These are phyloP conservation scores for Paecilomyces variotii DNA, from an alignment of 2,329 filamentous ascomycete genomes.

Conservation along the genomic window DNA sequence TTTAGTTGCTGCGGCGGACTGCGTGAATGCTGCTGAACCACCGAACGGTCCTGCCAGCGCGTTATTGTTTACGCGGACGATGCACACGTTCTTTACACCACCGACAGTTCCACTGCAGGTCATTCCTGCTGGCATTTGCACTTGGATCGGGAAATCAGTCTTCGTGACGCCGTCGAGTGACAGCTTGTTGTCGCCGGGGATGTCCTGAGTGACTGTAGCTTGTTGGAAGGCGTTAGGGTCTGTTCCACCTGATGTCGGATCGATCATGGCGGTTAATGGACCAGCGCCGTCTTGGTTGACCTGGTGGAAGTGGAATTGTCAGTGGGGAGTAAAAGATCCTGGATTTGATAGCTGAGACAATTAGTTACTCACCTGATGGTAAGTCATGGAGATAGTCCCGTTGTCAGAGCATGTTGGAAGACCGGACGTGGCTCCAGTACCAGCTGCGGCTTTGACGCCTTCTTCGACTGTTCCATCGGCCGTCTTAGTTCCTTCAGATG, in stretches of 20 bases:
- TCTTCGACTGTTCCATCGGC: conserved; percentile 41
- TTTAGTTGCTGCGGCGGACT: conserved; percentile 22
- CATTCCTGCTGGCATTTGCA: conserved; percentile 61
- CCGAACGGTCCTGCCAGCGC: conserved; percentile 59
- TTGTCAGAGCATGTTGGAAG: conserved; percentile 55
- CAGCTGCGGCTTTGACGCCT: conserved; percentile 47
- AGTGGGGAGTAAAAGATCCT: neutral
- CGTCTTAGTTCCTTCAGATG: conserved; percentile 41
- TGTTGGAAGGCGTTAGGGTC: conserved; percentile 53
- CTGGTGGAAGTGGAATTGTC: conserved; percentile 1
- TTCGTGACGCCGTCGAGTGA: conserved; percentile 50
- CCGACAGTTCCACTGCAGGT: conserved; percentile 54
- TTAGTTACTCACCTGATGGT: conserved; percentile 43
- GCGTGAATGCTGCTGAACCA: conserved; percentile 58
- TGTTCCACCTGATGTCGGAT: conserved; percentile 56
- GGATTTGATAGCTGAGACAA: too few relatives aligned
- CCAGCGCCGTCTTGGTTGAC: conserved; percentile 66
- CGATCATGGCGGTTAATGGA: conserved; percentile 52
- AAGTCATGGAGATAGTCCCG: conserved; percentile 56
- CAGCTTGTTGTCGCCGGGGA: conserved; percentile 48
- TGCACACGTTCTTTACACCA: conserved; percentile 55
- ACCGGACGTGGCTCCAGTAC: conserved; percentile 46
- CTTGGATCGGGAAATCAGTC: conserved; percentile 57
- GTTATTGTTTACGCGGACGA: conserved; percentile 56
- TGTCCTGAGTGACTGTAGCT: conserved; percentile 52